Conservation (phyloP, 495 filamentous ascomycete species). For the Lasiosphaeris hirsuta region DNA sequence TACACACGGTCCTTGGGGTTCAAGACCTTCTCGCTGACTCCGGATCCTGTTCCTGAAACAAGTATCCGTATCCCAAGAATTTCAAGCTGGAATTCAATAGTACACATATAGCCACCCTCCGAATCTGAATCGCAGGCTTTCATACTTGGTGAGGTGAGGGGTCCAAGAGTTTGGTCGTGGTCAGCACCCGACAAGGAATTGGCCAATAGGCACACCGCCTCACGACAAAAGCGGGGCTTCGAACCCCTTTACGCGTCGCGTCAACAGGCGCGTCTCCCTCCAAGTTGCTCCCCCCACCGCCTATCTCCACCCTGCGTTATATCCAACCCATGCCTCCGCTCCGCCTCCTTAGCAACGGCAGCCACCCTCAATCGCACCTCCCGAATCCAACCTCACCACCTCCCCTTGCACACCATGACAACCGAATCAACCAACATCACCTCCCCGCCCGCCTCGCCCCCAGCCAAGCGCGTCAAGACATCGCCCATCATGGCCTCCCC, state of each 20-base stretch:
- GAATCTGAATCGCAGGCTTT: too few species aligned
- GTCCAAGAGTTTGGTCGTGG: too few species aligned
- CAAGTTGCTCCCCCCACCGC: neutral
- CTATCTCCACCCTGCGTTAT: conserved; percentile 4
- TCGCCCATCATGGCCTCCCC: conserved; percentile 11
- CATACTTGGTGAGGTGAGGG: too few species aligned
- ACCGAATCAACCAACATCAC: conserved; percentile 44
- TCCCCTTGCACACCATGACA: conserved; percentile 49
- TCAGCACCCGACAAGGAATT: too few species aligned
- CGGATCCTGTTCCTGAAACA: too few species aligned
- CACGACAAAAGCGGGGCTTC: too few species aligned
- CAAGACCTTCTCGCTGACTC: too few species aligned
- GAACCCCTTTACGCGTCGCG: conserved; percentile 29
- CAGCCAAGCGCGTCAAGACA: conserved; percentile 49
- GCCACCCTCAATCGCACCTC: neutral
- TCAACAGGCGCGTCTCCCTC: conserved; percentile 21
- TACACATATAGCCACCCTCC: too few species aligned
- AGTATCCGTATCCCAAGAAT: too few species aligned
- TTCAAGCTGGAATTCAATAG: too few species aligned
- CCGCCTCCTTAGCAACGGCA: neutral
- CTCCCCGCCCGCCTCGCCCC: conserved; percentile 43
- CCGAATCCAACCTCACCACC: neutral
- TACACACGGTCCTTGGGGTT: too few species aligned
- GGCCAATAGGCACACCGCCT: too few species aligned
- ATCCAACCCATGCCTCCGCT: conserved; percentile 4